phyloP scores from a whole-genome alignment of 2,329 filamentous ascomycete species.

The Pestalotiopsis sp. region DNA sequence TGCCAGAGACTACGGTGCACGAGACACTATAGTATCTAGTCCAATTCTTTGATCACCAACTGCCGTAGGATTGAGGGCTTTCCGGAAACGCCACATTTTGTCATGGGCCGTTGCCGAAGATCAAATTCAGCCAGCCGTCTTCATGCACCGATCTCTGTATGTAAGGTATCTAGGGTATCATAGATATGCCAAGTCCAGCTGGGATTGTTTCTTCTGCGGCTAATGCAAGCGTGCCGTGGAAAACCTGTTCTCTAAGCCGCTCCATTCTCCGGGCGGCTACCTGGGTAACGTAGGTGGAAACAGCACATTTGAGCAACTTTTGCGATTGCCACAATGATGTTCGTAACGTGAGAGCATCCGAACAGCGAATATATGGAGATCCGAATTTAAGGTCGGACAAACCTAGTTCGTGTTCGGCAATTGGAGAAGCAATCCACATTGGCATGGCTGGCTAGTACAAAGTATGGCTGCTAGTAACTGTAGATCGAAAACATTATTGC shows the following conservation, averaged over 20 bases:
- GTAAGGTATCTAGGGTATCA: no score
- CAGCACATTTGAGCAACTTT: not conserved
- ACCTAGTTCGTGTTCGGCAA: no score
- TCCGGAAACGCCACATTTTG: not conserved
- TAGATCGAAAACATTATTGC: no score
- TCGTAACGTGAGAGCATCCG: not conserved
- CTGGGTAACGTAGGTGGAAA: not conserved
- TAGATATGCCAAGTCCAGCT: not conserved
- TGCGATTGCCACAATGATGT: not conserved
- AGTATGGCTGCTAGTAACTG: no score
- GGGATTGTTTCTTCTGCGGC: not conserved
- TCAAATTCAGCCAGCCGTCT: not conserved
- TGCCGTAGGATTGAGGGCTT: not conserved
- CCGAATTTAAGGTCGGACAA: no score
- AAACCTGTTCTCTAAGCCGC: conserved; percentile 9
- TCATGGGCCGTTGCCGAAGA: not conserved
- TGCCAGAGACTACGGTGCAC: no score
- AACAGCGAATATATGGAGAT: not conserved
- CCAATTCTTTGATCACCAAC: not conserved
- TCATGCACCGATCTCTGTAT: not conserved
- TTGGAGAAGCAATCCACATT: not conserved
- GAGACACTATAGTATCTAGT: not conserved
- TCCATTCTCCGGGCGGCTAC: not conserved
- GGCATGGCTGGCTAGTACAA: not conserved
- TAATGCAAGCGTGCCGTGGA: not conserved